These are phyloP conservation scores for Trichosporon asahii DNA, from an alignment of 1,284 basidiomycete genomes.

Conservation along the genomic window DNA sequence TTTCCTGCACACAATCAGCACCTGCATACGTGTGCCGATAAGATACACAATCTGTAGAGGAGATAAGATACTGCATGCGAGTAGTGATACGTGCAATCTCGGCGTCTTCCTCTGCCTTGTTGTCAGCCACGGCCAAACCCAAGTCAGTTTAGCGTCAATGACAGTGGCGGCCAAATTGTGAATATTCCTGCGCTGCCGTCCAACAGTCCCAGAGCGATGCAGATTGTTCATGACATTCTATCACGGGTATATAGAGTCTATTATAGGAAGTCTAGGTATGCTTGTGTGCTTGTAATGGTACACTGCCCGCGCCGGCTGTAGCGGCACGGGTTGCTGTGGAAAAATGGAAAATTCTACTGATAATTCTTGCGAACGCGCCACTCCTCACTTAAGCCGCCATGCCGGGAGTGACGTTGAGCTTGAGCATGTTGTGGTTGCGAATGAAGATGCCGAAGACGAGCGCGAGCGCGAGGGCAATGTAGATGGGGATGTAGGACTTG, in stretches of 20 bases:
- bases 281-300: background rate
- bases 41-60: background rate
- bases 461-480: constrained; percentile 48
- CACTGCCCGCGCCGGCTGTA: background rate
- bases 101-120: background rate
- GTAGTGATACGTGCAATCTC: background rate
- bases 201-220: background rate
- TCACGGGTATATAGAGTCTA: background rate
- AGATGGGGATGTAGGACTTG: constrained; percentile 52
- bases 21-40: background rate
- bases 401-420: constrained; percentile 29
- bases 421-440: constrained; percentile 51
- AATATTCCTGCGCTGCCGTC: no score
- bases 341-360: no score
- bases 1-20: background rate
- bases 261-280: background rate
- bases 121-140: background rate
- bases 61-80: background rate
- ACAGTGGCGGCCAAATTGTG: no score
- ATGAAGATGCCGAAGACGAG: constrained; percentile 48
- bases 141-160: background rate
- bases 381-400: background rate
- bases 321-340: no score
- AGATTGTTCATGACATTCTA: background rate
- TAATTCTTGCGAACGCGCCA: background rate